Conservation (phyloP, 1,284 basidiomycete species). For the Ustilago loliicola region DNA sequence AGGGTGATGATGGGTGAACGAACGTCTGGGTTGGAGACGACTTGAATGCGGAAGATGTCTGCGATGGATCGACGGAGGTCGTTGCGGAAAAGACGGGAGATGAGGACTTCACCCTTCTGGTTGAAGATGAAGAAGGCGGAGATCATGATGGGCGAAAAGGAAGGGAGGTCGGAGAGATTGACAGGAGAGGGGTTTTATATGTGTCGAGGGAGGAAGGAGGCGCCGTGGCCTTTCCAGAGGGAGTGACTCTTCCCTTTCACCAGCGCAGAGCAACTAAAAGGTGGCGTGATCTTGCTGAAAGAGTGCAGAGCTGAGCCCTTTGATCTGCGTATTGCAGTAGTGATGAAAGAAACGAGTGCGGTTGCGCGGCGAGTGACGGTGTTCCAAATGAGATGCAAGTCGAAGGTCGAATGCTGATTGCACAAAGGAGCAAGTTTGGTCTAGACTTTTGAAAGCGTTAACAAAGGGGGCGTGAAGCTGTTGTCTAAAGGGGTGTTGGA, state of each 20-base stretch:
- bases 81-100: slow-evolving; percentile 66
- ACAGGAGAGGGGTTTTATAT: slow-evolving; percentile 3
- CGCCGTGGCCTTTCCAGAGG: not conserved
- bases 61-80: slow-evolving; percentile 66
- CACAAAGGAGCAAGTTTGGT: no score
- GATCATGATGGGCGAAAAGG: slow-evolving; percentile 35
- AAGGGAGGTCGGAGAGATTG: not conserved
- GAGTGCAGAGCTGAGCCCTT: not conserved
- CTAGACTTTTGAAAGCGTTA: not conserved
- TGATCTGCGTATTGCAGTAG: not conserved
- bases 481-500: not conserved
- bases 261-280: not conserved
- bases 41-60: slow-evolving; percentile 77
- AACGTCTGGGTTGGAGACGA: slow-evolving; percentile 95
- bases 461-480: slow-evolving; percentile 5
- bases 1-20: slow-evolving; percentile 97
- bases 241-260: not conserved
- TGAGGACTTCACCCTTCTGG: slow-evolving; percentile 85
- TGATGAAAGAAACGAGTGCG: not conserved
- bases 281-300: not conserved
- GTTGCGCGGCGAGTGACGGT: no score
- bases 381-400: no score
- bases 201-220: not conserved
- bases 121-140: slow-evolving; percentile 98
- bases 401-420: no score